These are phyloP conservation scores for Xylariaceae sp. DNA, from an alignment of 2,329 filamentous ascomycete species.

Conservation along the genomic window DNA sequence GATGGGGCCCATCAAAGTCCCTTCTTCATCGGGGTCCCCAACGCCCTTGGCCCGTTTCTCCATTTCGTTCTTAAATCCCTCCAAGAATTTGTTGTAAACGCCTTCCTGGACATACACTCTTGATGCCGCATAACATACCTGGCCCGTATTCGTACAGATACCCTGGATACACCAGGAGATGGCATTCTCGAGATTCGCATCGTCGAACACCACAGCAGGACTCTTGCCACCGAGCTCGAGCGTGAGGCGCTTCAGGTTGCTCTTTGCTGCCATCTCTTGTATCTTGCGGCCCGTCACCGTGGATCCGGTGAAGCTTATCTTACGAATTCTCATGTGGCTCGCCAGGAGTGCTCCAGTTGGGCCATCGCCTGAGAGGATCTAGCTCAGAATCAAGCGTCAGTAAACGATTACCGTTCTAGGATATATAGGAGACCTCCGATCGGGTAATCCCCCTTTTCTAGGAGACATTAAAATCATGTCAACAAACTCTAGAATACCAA, in stretches of 20 bases:
- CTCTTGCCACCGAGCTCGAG: slow-evolving; percentile 23
- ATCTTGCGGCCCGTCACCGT: slow-evolving; percentile 47
- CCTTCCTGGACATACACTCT: slow-evolving; percentile 22
- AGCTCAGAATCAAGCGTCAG: neutral
- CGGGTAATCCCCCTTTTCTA: too few relatives aligned
- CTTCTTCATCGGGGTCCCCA: slow-evolving; percentile 13
- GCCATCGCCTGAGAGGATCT: slow-evolving; percentile 27
- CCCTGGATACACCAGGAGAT: slow-evolving; percentile 20
- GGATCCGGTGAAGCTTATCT: slow-evolving; percentile 22
- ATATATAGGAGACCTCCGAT: too few relatives aligned
- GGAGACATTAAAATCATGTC: too few relatives aligned
- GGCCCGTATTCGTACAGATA: slow-evolving; percentile 18
- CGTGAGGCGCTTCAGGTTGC: slow-evolving; percentile 22
- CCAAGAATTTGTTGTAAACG: slow-evolving; percentile 20
- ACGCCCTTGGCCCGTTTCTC: slow-evolving; percentile 13
- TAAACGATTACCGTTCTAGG: too few relatives aligned
- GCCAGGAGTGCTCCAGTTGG: slow-evolving; percentile 19
- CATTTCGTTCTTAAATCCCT: slow-evolving; percentile 19
- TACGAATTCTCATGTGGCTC: slow-evolving; percentile 19
- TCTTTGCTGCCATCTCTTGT: slow-evolving; percentile 22
- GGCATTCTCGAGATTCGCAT: slow-evolving; percentile 21
- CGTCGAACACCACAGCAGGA: slow-evolving; percentile 21
- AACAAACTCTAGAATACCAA: slow-evolving; percentile 13
- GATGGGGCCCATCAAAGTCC: slow-evolving; percentile 43
- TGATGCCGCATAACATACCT: slow-evolving; percentile 16